Percentiles rank a stretch among this genome's conserved stretches.
Evolutionary conservation across 805 yeast genomes (phyloP).

Genomic region (Cyberlindnera bimundalis): DNA sequence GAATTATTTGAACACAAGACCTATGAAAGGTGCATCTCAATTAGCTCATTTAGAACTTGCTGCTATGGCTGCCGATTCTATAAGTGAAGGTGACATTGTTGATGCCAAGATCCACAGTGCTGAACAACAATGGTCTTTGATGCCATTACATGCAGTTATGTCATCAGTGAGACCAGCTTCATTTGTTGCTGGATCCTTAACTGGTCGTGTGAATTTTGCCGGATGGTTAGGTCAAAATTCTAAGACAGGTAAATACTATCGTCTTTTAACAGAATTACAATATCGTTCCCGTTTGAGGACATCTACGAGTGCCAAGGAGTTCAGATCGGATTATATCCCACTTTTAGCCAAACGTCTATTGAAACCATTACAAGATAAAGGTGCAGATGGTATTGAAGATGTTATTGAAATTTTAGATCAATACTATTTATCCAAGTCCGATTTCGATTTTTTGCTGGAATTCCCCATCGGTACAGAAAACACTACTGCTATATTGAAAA

Average conservation of each 20-base stretch:
- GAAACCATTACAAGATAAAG: constrained; percentile 52
- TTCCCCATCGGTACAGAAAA: constrained; percentile 66
- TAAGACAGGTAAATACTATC: constrained; percentile 68
- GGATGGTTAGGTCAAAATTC: constrained; percentile 90
- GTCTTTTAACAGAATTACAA: constrained; percentile 82
- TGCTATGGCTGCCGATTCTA: constrained; percentile 79
- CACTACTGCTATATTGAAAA: constrained; percentile 47
- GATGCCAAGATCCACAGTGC: constrained; percentile 81
- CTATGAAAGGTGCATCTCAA: constrained; percentile 42
- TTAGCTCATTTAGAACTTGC: constrained; percentile 56
- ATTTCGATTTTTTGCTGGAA: constrained; percentile 87
- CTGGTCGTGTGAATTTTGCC: constrained; percentile 74
- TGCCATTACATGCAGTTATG: constrained; percentile 86
- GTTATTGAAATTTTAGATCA: constrained; percentile 76
- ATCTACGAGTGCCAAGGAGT: constrained; percentile 67
- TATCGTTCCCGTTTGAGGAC: constrained; percentile 82
- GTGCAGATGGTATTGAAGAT: constrained; percentile 59
- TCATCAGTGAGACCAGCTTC: constrained; percentile 82
- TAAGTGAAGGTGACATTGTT: constrained; percentile 80
- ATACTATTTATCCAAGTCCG: constrained; percentile 84
- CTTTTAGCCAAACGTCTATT: constrained; percentile 53
- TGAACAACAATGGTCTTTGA: constrained; percentile 90
- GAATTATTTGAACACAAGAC: constrained; percentile 72
- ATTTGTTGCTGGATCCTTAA: constrained; percentile 65
- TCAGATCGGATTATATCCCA: constrained; percentile 76